These are phyloP conservation scores for Acacia concinna DNA, from an alignment of 331 rosid species.

Conservation along the genomic window DNA sequence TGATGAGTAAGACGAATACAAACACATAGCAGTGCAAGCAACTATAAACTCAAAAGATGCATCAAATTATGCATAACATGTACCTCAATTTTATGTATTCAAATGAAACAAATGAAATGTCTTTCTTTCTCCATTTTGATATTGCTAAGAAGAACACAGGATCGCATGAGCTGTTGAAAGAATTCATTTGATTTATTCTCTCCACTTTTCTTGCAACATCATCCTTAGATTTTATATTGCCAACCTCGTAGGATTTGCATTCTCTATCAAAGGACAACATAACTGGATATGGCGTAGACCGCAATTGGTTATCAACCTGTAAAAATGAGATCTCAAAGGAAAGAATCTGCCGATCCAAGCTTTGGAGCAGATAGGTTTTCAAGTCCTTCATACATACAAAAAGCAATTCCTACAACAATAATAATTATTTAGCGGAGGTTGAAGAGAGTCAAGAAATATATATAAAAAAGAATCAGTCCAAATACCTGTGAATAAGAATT, in stretches of 20 bases:
- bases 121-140: conserved; percentile 95
- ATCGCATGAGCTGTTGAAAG: conserved; percentile 46
- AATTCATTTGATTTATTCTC: conserved; percentile 42
- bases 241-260: conserved; percentile 47
- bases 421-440: conserved; percentile 21
- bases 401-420: conserved; percentile 74
- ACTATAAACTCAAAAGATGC: conserved; percentile 12
- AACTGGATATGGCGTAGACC: conserved; percentile 86
- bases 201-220: conserved; percentile 43
- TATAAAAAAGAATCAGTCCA: conserved; percentile 27
- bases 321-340: conserved; percentile 62
- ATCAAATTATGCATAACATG: conserved; percentile 30
- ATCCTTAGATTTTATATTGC: conserved; percentile 44
- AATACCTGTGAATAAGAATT: conserved; percentile 72
- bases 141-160: conserved; percentile 69
- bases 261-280: conserved; percentile 72
- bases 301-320: conserved; percentile 93
- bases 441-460: conserved; percentile 14
- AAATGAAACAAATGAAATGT: conserved; percentile 79
- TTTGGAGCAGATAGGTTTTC: conserved; percentile 63
- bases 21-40: background rate
- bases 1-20: background rate
- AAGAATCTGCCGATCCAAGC: conserved; percentile 80
- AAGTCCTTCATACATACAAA: conserved; percentile 67
- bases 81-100: conserved; percentile 87